Percentiles rank a stretch among this genome's conserved stretches.
These are phyloP conservation scores for Pseudogymnoascus sp. DNA, from an alignment of 2,329 filamentous ascomycete species.

Conservation along the genomic window DNA sequence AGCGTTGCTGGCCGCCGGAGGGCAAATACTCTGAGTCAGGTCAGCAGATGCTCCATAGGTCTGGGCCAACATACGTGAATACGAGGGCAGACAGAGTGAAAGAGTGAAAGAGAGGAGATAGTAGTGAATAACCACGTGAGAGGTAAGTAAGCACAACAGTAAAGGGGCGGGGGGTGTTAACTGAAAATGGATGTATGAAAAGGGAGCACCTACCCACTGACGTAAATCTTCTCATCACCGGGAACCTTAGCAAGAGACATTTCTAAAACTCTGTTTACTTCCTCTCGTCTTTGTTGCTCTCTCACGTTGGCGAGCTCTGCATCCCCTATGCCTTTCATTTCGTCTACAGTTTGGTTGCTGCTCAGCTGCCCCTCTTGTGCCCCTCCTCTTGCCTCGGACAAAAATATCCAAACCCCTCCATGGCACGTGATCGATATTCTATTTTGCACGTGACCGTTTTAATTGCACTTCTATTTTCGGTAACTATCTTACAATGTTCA, in stretches of 20 bases:
- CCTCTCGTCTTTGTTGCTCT: not conserved
- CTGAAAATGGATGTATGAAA: conserved; percentile 12
- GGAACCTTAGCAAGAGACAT: conserved; percentile 63
- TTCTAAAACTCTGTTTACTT: conserved; percentile 11
- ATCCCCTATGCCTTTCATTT: not conserved
- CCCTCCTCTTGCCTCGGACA: not conserved
- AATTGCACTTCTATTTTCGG: not conserved
- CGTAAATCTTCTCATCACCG: conserved; percentile 64
- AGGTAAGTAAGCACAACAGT: not conserved
- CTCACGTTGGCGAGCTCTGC: not conserved
- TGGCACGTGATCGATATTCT: not conserved
- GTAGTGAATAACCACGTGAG: not conserved
- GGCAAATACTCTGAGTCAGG: conserved; percentile 60
- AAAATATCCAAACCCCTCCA: not conserved
- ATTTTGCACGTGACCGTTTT: not conserved
- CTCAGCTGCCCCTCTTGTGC: not conserved
- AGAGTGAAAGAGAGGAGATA: not conserved
- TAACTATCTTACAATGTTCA: not conserved
- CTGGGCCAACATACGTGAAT: not conserved
- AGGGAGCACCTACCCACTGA: conserved; percentile 59
- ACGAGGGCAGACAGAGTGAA: not conserved
- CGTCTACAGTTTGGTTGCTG: not conserved
- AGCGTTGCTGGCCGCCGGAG: conserved; percentile 66
- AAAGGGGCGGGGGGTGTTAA: not conserved
- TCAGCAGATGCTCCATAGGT: not conserved